These are phyloP conservation scores for Helotiales sp. DNA, from an alignment of 2,329 filamentous ascomycete species.

Conservation along the genomic window DNA sequence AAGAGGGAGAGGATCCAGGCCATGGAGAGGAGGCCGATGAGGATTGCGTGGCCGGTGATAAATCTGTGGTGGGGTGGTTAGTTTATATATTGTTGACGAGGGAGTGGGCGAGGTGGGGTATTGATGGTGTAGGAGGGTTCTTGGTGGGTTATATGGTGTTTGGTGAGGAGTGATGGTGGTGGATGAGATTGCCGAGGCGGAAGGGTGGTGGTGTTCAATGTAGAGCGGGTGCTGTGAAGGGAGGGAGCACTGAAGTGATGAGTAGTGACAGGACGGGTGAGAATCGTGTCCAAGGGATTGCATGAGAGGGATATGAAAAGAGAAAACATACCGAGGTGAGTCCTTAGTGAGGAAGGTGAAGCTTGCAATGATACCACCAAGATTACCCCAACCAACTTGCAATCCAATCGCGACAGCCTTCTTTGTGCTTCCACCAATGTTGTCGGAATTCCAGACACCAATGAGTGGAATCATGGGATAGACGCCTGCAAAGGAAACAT, in stretches of 20 bases:
- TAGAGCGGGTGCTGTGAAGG: too few relatives aligned
- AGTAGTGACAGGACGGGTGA: too few relatives aligned
- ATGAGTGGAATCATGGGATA: conserved; percentile 84
- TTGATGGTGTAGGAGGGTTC: too few relatives aligned
- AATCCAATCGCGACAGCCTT: conserved; percentile 82
- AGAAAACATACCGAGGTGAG: conserved; percentile 30
- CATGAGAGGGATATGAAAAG: conserved; percentile 18
- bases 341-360: conserved; percentile 49
- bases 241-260: not conserved
- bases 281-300: too few relatives aligned
- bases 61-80: conserved; percentile 34
- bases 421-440: conserved; percentile 89
- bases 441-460: conserved; percentile 84
- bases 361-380: conserved; percentile 66
- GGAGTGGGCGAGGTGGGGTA: too few relatives aligned
- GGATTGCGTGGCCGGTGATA: conserved; percentile 44
- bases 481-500: conserved; percentile 63
- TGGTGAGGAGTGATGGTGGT: too few relatives aligned
- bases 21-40: conserved; percentile 47
- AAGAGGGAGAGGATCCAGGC: conserved; percentile 49
- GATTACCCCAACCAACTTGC: conserved; percentile 87
- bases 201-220: too few relatives aligned
- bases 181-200: too few relatives aligned
- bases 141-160: too few relatives aligned
- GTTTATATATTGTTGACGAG: too few relatives aligned